Conservation (phyloP, 345 rosid genomes). For the Salix viminalis region DNA sequence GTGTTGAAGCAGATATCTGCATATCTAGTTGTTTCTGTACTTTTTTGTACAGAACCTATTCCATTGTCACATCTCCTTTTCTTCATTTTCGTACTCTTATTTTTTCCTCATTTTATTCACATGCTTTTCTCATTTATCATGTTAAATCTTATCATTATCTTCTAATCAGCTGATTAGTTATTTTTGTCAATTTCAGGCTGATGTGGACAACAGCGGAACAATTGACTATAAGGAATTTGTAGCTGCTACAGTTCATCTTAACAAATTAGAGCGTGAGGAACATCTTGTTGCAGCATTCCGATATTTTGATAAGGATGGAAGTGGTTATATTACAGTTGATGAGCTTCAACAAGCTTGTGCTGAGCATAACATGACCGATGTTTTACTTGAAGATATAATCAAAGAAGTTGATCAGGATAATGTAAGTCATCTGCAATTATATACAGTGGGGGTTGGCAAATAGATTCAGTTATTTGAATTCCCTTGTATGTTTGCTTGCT, state of each 20-base stretch:
- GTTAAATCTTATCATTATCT: constrained; percentile 1
- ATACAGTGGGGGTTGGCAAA: background rate
- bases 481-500: background rate
- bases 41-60: background rate
- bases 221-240: constrained; percentile 94
- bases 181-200: constrained; percentile 57
- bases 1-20: background rate
- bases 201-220: constrained; percentile 95
- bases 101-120: background rate
- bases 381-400: constrained; percentile 81
- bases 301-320: constrained; percentile 91
- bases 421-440: constrained; percentile 42
- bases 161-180: constrained; percentile 2
- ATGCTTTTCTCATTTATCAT: background rate
- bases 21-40: background rate
- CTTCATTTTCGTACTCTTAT: background rate
- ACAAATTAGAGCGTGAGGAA: constrained; percentile 93
- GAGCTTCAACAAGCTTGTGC: constrained; percentile 94
- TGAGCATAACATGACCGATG: constrained; percentile 93
- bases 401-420: constrained; percentile 96
- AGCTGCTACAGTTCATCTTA: constrained; percentile 92
- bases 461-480: background rate
- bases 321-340: constrained; percentile 92
- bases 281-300: constrained; percentile 94
- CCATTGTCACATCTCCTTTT: background rate